Evolutionary conservation across 768 basidiomycete genomes (phyloP).

Genomic region (Kwoniella sp.): DNA sequence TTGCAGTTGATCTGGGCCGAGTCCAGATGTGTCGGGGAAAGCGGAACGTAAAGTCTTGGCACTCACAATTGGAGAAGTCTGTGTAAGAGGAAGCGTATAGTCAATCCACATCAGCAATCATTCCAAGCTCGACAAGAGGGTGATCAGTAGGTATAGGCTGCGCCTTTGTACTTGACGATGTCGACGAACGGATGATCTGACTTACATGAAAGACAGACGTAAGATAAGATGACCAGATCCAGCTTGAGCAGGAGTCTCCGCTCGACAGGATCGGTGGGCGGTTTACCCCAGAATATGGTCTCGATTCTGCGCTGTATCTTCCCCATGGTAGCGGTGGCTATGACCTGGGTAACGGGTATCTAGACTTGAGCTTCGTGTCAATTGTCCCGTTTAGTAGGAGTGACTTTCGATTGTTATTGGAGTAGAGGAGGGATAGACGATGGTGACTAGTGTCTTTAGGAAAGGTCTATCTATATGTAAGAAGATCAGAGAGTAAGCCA

Average conservation of each 20-base stretch:
- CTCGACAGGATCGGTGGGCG: slow-evolving; percentile 29
- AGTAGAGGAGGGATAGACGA: no score
- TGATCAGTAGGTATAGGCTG: no score
- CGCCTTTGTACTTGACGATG: no score
- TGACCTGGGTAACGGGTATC: background rate
- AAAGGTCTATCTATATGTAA: slow-evolving; percentile 1
- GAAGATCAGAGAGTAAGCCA: background rate
- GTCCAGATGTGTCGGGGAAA: background rate
- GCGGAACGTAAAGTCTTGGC: no score
- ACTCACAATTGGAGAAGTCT: slow-evolving; percentile 33
- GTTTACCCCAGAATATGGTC: slow-evolving; percentile 35
- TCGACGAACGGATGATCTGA: no score
- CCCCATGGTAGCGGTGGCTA: slow-evolving; percentile 3
- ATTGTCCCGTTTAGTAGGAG: no score
- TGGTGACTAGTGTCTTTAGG: no score
- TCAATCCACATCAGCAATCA: background rate
- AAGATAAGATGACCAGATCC: slow-evolving; percentile 35
- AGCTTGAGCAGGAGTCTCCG: slow-evolving; percentile 30
- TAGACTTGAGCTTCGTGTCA: no score
- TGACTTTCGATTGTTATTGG: no score
- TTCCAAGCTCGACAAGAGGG: background rate
- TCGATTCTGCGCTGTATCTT: slow-evolving; percentile 24
- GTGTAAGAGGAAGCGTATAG: background rate
- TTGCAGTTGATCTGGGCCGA: no score
- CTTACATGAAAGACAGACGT: slow-evolving; percentile 38